These are phyloP conservation scores for Rhynchosporium secalis DNA, from an alignment of 2,329 filamentous ascomycete genomes.

Conservation along the genomic window DNA sequence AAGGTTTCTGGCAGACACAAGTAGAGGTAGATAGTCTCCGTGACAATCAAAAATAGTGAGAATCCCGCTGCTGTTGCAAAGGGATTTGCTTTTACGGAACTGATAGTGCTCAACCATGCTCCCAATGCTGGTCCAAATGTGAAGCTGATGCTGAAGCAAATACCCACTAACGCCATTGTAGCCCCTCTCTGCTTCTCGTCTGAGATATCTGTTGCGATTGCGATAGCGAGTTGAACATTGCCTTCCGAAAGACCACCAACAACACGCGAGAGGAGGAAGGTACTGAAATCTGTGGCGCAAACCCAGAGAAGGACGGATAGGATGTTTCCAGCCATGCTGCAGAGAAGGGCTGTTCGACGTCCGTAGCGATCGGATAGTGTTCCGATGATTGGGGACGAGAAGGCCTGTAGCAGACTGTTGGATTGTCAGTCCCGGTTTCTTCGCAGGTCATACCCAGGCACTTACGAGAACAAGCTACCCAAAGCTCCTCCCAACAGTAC, in stretches of 20 bases:
- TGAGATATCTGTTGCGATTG: constrained; percentile 94
- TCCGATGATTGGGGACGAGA: constrained; percentile 91
- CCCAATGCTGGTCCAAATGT: constrained; percentile 93
- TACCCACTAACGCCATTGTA: constrained; percentile 95
- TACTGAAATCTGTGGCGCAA: constrained; percentile 87
- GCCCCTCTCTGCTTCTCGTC: constrained; percentile 80
- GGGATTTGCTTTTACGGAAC: constrained; percentile 80
- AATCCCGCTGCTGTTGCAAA: constrained; percentile 92
- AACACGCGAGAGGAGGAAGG: constrained; percentile 88
- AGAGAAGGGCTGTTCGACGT: constrained; percentile 80
- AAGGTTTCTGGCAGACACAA: constrained; percentile 83
- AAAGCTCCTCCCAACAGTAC: constrained; percentile 91
- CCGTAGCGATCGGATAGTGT: constrained; percentile 85
- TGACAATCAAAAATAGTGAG: constrained; percentile 78
- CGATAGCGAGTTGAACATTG: constrained; percentile 93
- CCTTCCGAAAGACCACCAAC: constrained; percentile 94
- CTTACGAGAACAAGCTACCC: constrained; percentile 81
- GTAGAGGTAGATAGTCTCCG: constrained; percentile 89
- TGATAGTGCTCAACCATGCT: constrained; percentile 77
- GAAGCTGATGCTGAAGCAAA: constrained; percentile 95
- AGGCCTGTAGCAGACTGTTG: constrained; percentile 71
- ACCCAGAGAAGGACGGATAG: constrained; percentile 94
- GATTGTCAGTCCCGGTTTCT: not conserved
- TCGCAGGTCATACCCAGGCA: not conserved
- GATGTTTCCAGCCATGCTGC: constrained; percentile 92